Evolutionary conservation across 352 stramenopile species (phyloP).

Genomic region (Phytopythium litorale): DNA sequence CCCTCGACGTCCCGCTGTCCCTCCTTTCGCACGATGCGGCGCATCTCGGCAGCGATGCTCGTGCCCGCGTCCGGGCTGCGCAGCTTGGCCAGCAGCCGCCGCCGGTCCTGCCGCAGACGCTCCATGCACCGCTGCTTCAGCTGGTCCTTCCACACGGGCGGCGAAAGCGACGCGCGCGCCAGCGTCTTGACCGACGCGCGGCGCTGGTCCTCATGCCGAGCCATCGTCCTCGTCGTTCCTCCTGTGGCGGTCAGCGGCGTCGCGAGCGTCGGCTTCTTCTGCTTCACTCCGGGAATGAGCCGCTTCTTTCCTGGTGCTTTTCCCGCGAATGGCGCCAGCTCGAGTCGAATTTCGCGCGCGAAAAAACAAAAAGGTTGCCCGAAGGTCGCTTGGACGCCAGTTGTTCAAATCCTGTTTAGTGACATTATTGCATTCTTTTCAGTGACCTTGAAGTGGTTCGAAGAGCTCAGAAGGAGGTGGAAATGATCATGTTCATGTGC

Average conservation of each 20-base stretch:
- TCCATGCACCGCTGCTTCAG: constrained; percentile 69
- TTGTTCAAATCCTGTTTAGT: too few species aligned
- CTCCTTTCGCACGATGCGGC: constrained; percentile 48
- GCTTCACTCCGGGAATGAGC: too few species aligned
- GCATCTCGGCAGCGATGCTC: constrained; percentile 62
- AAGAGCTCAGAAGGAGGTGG: too few species aligned
- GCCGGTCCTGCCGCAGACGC: constrained; percentile 58
- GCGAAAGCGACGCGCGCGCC: constrained; percentile 49
- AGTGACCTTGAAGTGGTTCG: too few species aligned
- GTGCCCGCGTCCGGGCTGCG: constrained; percentile 39
- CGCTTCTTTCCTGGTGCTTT: too few species aligned
- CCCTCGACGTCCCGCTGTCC: constrained; percentile 12
- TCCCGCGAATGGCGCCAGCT: too few species aligned
- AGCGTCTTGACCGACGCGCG: constrained; percentile 14
- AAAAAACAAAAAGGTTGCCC: too few species aligned
- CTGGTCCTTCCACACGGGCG: constrained; percentile 73
- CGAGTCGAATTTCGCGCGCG: too few species aligned
- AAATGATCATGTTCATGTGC: neutral
- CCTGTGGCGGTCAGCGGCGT: too few species aligned
- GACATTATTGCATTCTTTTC: too few species aligned
- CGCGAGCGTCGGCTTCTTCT: too few species aligned
- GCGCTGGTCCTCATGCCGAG: neutral
- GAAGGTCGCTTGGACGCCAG: too few species aligned
- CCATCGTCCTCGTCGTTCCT: neutral
- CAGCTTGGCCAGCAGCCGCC: constrained; percentile 56